Conservation (phyloP, 2,329 filamentous ascomycete genomes). For the Metarhizium sp. region DNA sequence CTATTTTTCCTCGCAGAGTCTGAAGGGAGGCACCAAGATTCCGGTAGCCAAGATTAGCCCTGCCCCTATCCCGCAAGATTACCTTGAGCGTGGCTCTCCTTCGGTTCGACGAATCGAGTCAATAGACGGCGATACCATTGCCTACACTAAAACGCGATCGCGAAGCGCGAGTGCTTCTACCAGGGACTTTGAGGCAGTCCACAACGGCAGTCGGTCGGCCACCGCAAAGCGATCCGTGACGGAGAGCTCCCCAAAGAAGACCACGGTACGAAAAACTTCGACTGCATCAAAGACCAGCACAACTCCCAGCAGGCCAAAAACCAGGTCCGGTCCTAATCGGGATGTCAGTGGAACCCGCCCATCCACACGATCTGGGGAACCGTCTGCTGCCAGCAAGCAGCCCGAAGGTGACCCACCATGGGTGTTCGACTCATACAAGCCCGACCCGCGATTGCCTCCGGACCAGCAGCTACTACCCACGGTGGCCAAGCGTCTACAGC, state of each 20-base stretch:
- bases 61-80: conserved; percentile 61
- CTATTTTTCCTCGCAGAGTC: conserved; percentile 42
- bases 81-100: conserved; percentile 65
- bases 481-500: conserved; percentile 80
- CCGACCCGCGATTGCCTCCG: conserved; percentile 84
- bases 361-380: conserved; percentile 51
- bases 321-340: conserved; percentile 47
- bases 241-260: conserved; percentile 48
- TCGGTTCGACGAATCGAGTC: conserved; percentile 49
- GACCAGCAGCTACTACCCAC: conserved; percentile 95
- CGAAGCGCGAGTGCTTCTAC: conserved; percentile 59
- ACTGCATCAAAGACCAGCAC: conserved; percentile 30
- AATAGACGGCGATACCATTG: conserved; percentile 49
- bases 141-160: conserved; percentile 53
- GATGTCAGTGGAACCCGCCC: conserved; percentile 45
- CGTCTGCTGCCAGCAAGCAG: conserved; percentile 44
- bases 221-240: conserved; percentile 32
- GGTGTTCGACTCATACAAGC: conserved; percentile 91
- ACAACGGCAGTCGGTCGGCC: conserved; percentile 13
- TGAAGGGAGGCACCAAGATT: conserved; percentile 67
- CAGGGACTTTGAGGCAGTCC: conserved; percentile 12
- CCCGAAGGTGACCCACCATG: conserved; percentile 95
- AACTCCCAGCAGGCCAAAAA: conserved; percentile 47
- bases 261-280: conserved; percentile 34
- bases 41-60: conserved; percentile 76